Evolutionary conservation across 106 monocot genomes (phyloP), one percentile per base, ranked within the genome.

Genomic region (Alisma plantagoaquatica): DNA sequence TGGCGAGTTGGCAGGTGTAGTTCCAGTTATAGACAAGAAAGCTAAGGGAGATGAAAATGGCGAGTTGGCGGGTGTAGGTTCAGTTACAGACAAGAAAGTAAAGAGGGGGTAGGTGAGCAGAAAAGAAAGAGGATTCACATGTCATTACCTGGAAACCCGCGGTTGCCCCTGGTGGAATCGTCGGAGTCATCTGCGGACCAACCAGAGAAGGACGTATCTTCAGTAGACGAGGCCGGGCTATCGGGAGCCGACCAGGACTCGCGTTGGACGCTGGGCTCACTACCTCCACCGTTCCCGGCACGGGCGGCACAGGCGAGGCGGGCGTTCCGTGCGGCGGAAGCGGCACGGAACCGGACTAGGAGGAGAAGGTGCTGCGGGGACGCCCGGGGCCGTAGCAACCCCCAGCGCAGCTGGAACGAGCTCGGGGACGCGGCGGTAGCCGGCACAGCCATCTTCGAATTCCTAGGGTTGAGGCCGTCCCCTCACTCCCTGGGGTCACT

Each of bases 81-180:
- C n/a, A n/a, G n/a, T n/a, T n/a, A n/a, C n/a, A 20, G 18, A n/a
- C 49, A 27, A 52, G 28, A 52, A 52, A 50, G 8, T 1, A 50
- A 23, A 12, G 25, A 50, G 4, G 18, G 21, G 5, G 21, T 18
- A 11, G 24, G 0, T 10, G 11, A 10, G 38, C 26, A 1, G n/a
- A 23, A 5, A 43, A 20, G 41, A 57, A 43, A 16, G 15, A 43
- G 26, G 16, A 12, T 14, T 21, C 41, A 57, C 22, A n/a, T n/a
- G n/a, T n/a, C n/a, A n/a, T n/a, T 57, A 57, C 57, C 57, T 43
- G n/a, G 15, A 19, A 57, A 57, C 24, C 33, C 33, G 23, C 57
- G 27, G 12, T 26, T 27, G 26, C 1, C 26, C 42, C 11, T 14
- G 0, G 41, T 26, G 9, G 42, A 38, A 10, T 23, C 57, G 2